Conservation (phyloP, 108 stramenopile genomes). For the Nitzschia putrida region DNA sequence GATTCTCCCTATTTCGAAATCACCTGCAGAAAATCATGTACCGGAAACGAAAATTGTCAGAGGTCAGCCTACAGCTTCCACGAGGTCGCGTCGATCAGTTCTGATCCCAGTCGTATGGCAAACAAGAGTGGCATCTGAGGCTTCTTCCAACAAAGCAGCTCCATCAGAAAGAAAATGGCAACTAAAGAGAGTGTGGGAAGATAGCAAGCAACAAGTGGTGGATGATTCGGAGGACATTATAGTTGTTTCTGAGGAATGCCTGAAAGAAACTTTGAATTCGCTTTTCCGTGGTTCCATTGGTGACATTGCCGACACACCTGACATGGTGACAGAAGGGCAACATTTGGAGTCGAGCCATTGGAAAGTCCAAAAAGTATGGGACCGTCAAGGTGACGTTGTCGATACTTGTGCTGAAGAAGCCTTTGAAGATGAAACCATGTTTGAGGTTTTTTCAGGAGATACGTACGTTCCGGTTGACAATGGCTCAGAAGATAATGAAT, state of each 20-base stretch:
- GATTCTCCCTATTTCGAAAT: too few species aligned
- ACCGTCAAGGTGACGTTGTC: background rate
- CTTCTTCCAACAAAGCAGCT: background rate
- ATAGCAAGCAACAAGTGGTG: background rate
- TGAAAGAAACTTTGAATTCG: background rate
- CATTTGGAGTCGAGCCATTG: background rate
- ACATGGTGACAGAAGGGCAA: background rate
- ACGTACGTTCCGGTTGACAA: too few species aligned
- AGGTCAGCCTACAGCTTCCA: too few species aligned
- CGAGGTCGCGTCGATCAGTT: background rate
- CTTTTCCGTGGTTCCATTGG: background rate
- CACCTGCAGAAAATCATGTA: too few species aligned
- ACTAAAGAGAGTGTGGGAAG: background rate
- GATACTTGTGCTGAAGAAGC: background rate
- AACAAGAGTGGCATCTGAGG: background rate
- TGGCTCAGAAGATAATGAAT: too few species aligned
- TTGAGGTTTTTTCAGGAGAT: background rate
- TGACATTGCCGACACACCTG: background rate
- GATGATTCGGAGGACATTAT: background rate
- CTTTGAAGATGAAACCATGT: background rate
- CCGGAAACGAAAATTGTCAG: too few species aligned
- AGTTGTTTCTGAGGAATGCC: background rate
- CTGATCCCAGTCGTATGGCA: background rate
- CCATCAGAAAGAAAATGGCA: background rate
- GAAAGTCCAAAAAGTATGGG: conserved; percentile 1